phyloP scores from a whole-genome alignment of 345 rosid genomes.

The Diplotaxis tenuifolia region DNA sequence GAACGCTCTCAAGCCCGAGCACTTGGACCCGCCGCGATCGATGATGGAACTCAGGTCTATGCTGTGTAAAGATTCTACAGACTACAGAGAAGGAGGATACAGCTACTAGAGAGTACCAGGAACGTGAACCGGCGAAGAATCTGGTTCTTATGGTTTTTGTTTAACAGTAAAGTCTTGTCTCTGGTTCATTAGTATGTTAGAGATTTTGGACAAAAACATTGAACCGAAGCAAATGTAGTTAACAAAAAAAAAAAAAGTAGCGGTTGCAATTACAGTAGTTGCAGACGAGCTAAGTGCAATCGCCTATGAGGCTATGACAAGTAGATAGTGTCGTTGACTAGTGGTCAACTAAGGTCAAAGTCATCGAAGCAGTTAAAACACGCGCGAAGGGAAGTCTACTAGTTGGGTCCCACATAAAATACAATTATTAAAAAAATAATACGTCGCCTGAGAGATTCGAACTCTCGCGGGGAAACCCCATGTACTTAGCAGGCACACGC shows the following conservation, averaged over 20 bases:
- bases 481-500: constrained; percentile 67
- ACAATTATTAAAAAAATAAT: neutral
- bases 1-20: constrained; percentile 62
- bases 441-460: constrained; percentile 81
- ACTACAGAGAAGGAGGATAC: constrained; percentile 48
- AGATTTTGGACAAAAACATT: neutral
- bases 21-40: constrained; percentile 81
- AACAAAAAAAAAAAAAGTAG: neutral
- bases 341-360: neutral
- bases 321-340: no score
- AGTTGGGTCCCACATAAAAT: neutral
- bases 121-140: constrained; percentile 6
- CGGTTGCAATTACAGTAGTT: neutral
- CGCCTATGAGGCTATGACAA: neutral
- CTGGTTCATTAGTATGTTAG: constrained; percentile 7
- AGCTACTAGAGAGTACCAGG: constrained; percentile 34
- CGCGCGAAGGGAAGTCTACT: neutral
- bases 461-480: constrained; percentile 71
- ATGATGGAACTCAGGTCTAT: constrained; percentile 85
- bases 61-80: constrained; percentile 72
- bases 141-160: constrained; percentile 5
- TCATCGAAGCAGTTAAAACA: neutral
- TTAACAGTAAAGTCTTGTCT: neutral
- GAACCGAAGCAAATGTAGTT: constrained; percentile 3
- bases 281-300: neutral